Evolutionary conservation across 495 filamentous ascomycete genomes (phyloP), one percentile per base, ranked within the genome.

Genomic region (Talaromyces borbonicus): DNA sequence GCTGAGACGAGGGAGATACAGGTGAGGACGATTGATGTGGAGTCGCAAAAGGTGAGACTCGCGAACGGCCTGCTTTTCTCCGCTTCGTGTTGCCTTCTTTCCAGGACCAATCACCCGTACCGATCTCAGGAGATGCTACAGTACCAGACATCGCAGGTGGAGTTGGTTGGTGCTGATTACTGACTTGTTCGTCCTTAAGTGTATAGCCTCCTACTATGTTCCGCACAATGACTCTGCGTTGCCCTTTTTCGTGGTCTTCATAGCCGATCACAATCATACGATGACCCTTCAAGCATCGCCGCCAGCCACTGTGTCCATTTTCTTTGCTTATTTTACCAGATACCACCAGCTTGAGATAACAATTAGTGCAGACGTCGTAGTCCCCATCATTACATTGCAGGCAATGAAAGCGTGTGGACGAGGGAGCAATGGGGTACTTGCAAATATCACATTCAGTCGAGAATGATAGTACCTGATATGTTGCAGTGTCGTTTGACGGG

Each of bases 211-310:
- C 89, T 1, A 93, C 84, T 0, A 84, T 55, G 29, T 87, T 84
- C n/a, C 68, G 61, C 6, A 81, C 66, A 2, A 81, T 69, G 15
- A 76, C 54, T 3, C 81, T 63, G 40, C 74, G 58, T 50, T 82
- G 83, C 8, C 74, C 73, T 16, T 72, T 72, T 16, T 68, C 62
- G 15, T 61, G 58, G 47, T 87, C 81, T 46, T 80, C 66, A 54
- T 85, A 94, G 1, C 77, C 80, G 4, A 88, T 65, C n/a, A 92
- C 64, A 0, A 81, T 77, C 85, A 95, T 92, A 6, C 89, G 76
- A 56, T 95, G 89, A n/a, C 84, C 84, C 29, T 68, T 60, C 0
- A 77, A 67, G 55, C 89, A 95, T 19, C 85, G 74, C 8, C 88
- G 74, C 88, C 89, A 95, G 4, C 89, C 89, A 20, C 63, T 67